Evolutionary conservation across 805 yeast species (phyloP), one percentile per base, ranked within the genome.

Genomic region (Kluyveromyces dobzhanskii): DNA sequence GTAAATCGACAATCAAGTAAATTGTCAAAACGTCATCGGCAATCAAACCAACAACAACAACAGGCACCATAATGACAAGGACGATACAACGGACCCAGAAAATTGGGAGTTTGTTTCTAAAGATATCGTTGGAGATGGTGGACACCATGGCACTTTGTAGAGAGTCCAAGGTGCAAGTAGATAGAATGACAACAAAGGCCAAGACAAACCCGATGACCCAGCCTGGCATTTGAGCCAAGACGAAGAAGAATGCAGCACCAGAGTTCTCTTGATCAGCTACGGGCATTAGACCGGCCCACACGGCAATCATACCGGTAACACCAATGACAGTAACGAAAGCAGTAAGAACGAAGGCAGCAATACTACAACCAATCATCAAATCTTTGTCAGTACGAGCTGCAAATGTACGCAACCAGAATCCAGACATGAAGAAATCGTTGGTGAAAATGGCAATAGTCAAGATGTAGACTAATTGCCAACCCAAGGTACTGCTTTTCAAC

Each of bases 331-430:
- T 74, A 44, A 80, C 76, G 42, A 86, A 69, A 11, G 70, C 65
- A 41, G 81, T 74, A 32, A 78, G 66, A 17, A 82, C 71, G 41
- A 83, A 57, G 0, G 88, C 72, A 0, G 96, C 95, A 43, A 88
- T 65, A 3, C 79, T 68, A 39, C 87, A 75, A 18, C 92, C 94
- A 47, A 85, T 73, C 59, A 73, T 59, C 50, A 88, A 69, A 54
- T 87, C 95, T 47, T 68, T 74, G 61, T 87, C 76, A 7, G 85
- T 66, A 46, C 75, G 76, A 5, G 95, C 80, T 4, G 97, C 95
- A 66, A 88, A 88, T 1, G 97, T 85, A 54, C 97, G 71, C 44
- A 88, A 65, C 97, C 97, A 88, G 59, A 88, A 87, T 0, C 95
- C 95, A 24, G 94, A 75, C 70, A 88, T 65, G 62, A 88, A 88